A percentile compares a stretch with the other conserved stretches of the same genome.
These are phyloP conservation scores for Scheffersomyces insectosa DNA, from an alignment of 1,139 yeast genomes.

Conservation along the genomic window DNA sequence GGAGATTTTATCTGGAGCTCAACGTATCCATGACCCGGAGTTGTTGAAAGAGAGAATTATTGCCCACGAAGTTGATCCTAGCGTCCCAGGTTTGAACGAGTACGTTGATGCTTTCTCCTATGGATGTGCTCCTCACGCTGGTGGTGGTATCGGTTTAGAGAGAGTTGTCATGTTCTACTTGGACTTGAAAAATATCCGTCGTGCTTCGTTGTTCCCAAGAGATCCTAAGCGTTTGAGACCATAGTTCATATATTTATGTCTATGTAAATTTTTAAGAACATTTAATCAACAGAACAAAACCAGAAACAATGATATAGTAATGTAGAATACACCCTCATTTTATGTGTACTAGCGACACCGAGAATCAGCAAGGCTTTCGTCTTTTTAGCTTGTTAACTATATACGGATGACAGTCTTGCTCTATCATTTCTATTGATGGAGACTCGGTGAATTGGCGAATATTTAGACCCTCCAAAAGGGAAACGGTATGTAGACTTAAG, in stretches of 20 bases:
- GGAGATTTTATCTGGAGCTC: conserved; percentile 98
- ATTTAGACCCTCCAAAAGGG: no score
- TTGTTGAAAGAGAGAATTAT: conserved; percentile 79
- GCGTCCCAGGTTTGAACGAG: conserved; percentile 79
- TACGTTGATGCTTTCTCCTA: conserved; percentile 89
- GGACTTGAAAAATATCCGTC: conserved; percentile 93
- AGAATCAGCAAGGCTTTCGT: no score
- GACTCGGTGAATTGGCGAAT: no score
- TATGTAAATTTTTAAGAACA: not conserved
- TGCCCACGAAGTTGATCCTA: conserved; percentile 80
- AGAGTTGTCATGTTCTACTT: conserved; percentile 98
- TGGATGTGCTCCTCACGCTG: conserved; percentile 99
- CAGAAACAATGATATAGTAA: no score
- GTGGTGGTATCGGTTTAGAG: conserved; percentile 99
- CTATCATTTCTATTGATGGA: no score
- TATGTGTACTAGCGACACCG: no score
- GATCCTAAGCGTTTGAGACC: conserved; percentile 96
- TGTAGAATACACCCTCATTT: no score
- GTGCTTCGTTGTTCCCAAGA: conserved; percentile 98
- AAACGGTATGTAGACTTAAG: no score
- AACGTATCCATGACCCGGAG: conserved; percentile 94
- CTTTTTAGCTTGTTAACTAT: no score
- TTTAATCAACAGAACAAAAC: no score
- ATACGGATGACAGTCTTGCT: no score
- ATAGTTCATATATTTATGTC: conserved; percentile 20